Conservation (phyloP, 2,329 filamentous ascomycete species). For the Pseudogymnoascus sp. region DNA sequence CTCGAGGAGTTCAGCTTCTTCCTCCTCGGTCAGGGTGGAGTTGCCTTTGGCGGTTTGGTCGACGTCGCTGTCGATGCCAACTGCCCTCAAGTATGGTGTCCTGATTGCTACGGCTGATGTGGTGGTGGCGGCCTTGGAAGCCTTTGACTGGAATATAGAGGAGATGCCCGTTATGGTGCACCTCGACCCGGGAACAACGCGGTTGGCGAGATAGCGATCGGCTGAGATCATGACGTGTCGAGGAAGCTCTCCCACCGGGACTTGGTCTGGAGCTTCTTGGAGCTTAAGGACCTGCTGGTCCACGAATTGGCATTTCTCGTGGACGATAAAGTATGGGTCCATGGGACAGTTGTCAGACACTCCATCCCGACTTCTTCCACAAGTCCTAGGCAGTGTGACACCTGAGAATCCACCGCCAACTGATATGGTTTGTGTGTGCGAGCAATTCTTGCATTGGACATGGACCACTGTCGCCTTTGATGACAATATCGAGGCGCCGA, state of each 20-base stretch:
- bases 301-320: constrained; percentile 90
- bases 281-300: constrained; percentile 98
- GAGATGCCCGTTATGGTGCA: constrained; percentile 97
- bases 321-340: constrained; percentile 91
- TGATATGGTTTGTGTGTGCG: constrained; percentile 58
- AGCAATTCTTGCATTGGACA: constrained; percentile 83
- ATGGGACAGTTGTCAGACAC: constrained; percentile 64
- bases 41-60: constrained; percentile 83
- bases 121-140: constrained; percentile 63
- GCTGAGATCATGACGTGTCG: constrained; percentile 92
- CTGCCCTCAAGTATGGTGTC: constrained; percentile 86
- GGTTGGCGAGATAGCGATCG: constrained; percentile 91
- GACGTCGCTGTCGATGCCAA: constrained; percentile 83
- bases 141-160: constrained; percentile 94
- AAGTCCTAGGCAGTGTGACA: constrained; percentile 73
- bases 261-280: constrained; percentile 94
- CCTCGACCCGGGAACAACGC: constrained; percentile 87
- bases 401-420: constrained; percentile 83
- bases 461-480: constrained; percentile 85
- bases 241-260: constrained; percentile 91
- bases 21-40: constrained; percentile 80
- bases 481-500: constrained; percentile 91
- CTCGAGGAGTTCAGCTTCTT: constrained; percentile 92
- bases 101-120: constrained; percentile 86
- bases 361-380: constrained; percentile 33